Percentiles rank a stretch among this genome's conserved stretches.
Conservation (phyloP, 2,329 filamentous ascomycete species). For the Fusarium begoniae region DNA sequence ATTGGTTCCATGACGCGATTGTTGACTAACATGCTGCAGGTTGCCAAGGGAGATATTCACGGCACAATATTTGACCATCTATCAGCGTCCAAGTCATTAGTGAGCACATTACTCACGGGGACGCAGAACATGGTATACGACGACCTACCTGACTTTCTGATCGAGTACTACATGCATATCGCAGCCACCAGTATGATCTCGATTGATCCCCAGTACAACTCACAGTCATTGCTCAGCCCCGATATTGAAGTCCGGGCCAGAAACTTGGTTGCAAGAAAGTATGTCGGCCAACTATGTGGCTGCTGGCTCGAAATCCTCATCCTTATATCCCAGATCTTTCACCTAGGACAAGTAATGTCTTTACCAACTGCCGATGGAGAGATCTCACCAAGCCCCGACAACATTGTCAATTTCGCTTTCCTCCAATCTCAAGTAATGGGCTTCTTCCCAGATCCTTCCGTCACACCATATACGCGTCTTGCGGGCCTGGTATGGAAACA, state of each 20-base stretch:
- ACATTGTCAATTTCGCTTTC: slow-evolving; percentile 55
- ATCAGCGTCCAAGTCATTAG: slow-evolving; percentile 53
- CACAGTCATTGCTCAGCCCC: slow-evolving; percentile 45
- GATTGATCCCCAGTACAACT: slow-evolving; percentile 45
- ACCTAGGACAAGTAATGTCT: slow-evolving; percentile 53
- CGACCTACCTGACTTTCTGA: slow-evolving; percentile 55
- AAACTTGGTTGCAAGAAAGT: slow-evolving; percentile 43
- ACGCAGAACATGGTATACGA: slow-evolving; percentile 46
- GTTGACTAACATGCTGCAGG: slow-evolving; percentile 29
- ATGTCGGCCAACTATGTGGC: slow-evolving; percentile 51
- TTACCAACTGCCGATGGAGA: slow-evolving; percentile 44
- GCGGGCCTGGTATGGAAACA: slow-evolving; percentile 57
- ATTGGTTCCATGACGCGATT: too few species aligned
- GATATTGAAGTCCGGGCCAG: slow-evolving; percentile 45
- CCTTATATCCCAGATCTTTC: slow-evolving; percentile 52
- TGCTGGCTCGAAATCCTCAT: slow-evolving; percentile 53
- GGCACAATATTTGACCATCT: slow-evolving; percentile 58
- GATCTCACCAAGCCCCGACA: slow-evolving; percentile 48
- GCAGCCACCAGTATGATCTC: slow-evolving; percentile 59
- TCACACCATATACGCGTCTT: slow-evolving; percentile 50
- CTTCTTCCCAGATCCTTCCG: slow-evolving; percentile 50
- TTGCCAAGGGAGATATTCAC: slow-evolving; percentile 55
- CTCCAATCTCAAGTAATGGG: slow-evolving; percentile 53
- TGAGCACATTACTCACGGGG: slow-evolving; percentile 49
- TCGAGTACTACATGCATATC: slow-evolving; percentile 60